Evolutionary conservation across 2,329 filamentous ascomycete genomes (phyloP).

Genomic region (Didymellaceae sp.): DNA sequence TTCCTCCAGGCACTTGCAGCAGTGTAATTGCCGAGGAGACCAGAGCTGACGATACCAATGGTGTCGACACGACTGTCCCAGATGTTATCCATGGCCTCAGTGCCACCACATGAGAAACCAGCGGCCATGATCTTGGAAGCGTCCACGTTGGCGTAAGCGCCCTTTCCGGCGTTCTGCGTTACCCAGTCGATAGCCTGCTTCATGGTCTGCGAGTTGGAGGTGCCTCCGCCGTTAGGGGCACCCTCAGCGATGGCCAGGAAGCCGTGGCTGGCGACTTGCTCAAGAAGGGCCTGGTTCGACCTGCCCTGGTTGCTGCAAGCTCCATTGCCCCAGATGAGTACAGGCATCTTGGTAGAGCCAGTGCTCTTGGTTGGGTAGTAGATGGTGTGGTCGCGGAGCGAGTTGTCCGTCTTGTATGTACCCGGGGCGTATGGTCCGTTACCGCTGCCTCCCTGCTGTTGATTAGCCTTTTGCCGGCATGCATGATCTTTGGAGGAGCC

Average conservation of each 20-base stretch:
- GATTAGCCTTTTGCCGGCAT: neutral
- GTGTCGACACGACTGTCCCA: neutral
- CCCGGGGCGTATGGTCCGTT: neutral
- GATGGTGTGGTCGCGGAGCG: neutral
- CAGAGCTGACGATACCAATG: neutral
- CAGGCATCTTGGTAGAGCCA: neutral
- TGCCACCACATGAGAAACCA: neutral
- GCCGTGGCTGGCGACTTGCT: neutral
- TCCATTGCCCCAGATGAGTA: neutral
- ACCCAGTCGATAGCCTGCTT: neutral
- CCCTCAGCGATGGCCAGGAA: neutral
- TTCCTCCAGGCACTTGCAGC: neutral
- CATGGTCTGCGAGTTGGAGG: neutral
- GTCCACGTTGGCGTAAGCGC: neutral
- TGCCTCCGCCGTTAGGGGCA: neutral
- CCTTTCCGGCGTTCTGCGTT: neutral
- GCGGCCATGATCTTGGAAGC: neutral
- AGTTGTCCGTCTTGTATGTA: neutral
- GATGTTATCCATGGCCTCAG: neutral
- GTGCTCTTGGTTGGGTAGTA: neutral
- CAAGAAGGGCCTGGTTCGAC: neutral
- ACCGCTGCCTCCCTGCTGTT: neutral
- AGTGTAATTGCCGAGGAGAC: neutral
- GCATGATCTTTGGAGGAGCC: neutral
- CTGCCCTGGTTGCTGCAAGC: neutral